Percentiles rank a stretch among this genome's conserved stretches.
Conservation (phyloP, 495 filamentous ascomycete genomes). For the Physcia stellaris region DNA sequence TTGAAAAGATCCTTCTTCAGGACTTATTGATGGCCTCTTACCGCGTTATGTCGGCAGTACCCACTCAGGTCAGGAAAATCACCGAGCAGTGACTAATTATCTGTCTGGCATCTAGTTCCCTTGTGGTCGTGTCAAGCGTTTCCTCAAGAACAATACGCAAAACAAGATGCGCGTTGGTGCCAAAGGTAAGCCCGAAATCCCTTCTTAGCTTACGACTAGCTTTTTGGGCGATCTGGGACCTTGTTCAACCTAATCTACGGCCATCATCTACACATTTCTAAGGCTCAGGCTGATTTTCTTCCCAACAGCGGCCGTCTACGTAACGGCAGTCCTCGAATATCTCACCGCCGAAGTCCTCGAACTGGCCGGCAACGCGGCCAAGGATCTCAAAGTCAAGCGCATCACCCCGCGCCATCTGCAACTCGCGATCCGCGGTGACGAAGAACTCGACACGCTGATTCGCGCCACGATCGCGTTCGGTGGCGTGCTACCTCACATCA, state of each 20-base stretch:
- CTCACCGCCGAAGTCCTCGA: slow-evolving; percentile 98
- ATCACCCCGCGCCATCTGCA: slow-evolving; percentile 97
- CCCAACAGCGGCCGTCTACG: slow-evolving; percentile 72
- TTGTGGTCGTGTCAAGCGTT: slow-evolving; percentile 98
- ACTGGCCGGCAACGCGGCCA: slow-evolving; percentile 95
- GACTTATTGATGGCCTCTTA: too few relatives aligned
- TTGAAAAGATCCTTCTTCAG: too few relatives aligned
- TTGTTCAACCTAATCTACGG: background rate
- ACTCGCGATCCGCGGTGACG: slow-evolving; percentile 95
- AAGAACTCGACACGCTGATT: slow-evolving; percentile 95
- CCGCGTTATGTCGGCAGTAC: too few relatives aligned
- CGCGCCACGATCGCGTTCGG: slow-evolving; percentile 96
- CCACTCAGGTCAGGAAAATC: too few relatives aligned
- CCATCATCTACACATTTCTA: background rate
- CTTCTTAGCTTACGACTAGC: background rate
- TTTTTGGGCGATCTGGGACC: background rate
- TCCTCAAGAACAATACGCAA: slow-evolving; percentile 97
- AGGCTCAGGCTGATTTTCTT: background rate
- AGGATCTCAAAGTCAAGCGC: slow-evolving; percentile 99
- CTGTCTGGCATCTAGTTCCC: slow-evolving; percentile 89
- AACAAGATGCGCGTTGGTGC: slow-evolving; percentile 99
- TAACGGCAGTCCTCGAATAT: slow-evolving; percentile 97
- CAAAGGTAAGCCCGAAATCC: slow-evolving; percentile 43
- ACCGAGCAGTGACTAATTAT: too few relatives aligned
- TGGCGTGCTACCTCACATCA: slow-evolving; percentile 97